phyloP scores from a whole-genome alignment of 768 basidiomycete genomes.

The Calocera viscosa region DNA sequence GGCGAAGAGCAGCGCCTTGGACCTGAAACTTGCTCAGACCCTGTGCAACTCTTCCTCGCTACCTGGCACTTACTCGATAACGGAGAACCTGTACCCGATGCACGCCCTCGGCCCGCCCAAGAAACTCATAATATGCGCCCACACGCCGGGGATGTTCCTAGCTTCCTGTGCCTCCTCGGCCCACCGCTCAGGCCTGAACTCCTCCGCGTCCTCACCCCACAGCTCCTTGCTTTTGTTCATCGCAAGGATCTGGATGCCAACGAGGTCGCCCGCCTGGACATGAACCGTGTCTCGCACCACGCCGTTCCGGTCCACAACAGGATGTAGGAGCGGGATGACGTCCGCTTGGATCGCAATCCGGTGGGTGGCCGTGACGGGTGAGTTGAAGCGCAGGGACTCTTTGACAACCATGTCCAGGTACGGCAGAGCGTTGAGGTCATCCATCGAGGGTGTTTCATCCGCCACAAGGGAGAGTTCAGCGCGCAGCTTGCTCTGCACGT shows the following conservation, averaged over 20 bases:
- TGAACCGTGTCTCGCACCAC: constrained; percentile 26
- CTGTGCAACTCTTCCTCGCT: not conserved
- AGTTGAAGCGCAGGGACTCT: constrained; percentile 18
- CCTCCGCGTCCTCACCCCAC: constrained; percentile 30
- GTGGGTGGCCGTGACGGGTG: constrained; percentile 16
- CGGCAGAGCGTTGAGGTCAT: constrained; percentile 15
- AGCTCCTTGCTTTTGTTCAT: constrained; percentile 24
- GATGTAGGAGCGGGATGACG: constrained; percentile 17
- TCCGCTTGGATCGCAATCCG: constrained; percentile 18
- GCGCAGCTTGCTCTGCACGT: constrained; percentile 6
- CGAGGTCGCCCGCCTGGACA: constrained; percentile 13
- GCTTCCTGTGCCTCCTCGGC: constrained; percentile 34
- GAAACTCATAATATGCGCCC: constrained; percentile 49
- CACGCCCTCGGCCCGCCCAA: constrained; percentile 52
- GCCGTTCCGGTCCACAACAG: constrained; percentile 22
- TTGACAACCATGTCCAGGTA: constrained; percentile 19
- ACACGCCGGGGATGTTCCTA: constrained; percentile 43
- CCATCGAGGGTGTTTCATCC: constrained; percentile 4
- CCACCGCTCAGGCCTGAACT: constrained; percentile 53
- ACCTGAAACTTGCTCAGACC: not conserved
- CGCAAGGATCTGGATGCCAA: constrained; percentile 23
- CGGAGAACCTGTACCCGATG: constrained; percentile 53
- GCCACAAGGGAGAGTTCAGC: constrained; percentile 12
- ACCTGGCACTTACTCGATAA: constrained; percentile 38
- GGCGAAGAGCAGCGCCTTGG: constrained; percentile 14